Evolutionary conservation across 148 eudicot species (phyloP).

Genomic region (Tetragonia tetragonoides): DNA sequence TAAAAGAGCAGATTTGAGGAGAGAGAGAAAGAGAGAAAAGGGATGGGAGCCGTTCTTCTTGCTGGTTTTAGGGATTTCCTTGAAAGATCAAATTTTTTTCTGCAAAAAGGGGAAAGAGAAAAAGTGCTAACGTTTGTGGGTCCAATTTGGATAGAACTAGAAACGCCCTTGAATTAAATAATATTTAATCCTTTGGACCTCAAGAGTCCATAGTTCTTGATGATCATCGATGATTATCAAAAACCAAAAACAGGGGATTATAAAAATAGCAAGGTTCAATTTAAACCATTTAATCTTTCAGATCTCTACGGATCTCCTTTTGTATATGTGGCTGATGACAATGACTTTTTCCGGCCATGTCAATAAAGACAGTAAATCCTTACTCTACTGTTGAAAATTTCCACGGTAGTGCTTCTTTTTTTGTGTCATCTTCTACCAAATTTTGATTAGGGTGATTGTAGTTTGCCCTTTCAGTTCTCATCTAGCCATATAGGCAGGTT

Average conservation of each 20-base stretch:
- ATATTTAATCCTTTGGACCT: background rate
- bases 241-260: background rate
- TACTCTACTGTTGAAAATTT: too few relatives aligned
- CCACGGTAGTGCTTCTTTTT: too few relatives aligned
- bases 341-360: too few relatives aligned
- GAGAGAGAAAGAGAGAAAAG: background rate
- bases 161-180: slow-evolving; percentile 9
- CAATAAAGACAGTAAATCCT: too few relatives aligned
- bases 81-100: slow-evolving; percentile 3
- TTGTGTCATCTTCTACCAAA: too few relatives aligned
- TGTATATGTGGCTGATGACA: too few relatives aligned
- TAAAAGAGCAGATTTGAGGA: background rate
- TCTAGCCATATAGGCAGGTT: too few relatives aligned
- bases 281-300: too few relatives aligned
- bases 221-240: slow-evolving; percentile 8
- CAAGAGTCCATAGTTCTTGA: background rate
- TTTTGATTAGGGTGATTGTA: too few relatives aligned
- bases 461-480: too few relatives aligned
- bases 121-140: slow-evolving; percentile 31
- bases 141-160: slow-evolving; percentile 26
- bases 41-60: background rate
- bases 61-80: slow-evolving; percentile 4
- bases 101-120: slow-evolving; percentile 13
- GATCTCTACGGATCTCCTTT: too few relatives aligned
- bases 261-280: background rate